phyloP scores from a whole-genome alignment of 2,329 filamentous ascomycete species.

The Pseudocercospora eumusae region DNA sequence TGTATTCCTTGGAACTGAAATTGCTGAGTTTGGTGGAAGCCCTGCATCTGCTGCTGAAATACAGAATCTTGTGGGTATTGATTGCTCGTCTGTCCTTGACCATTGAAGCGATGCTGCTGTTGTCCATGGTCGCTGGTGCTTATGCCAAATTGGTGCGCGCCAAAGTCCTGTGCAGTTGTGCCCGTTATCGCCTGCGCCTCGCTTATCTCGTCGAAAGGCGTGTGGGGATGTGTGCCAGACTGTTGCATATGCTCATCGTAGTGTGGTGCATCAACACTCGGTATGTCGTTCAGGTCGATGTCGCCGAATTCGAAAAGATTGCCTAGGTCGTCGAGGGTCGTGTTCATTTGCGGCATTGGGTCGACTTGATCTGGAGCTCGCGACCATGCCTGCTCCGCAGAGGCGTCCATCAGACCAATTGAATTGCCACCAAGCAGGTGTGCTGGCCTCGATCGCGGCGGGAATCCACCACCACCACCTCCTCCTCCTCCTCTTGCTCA shows the following conservation, averaged over 20 bases:
- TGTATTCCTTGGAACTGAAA: slow-evolving; percentile 46
- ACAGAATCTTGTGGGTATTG: slow-evolving; percentile 29
- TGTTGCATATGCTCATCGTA: slow-evolving; percentile 33
- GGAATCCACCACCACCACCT: background rate
- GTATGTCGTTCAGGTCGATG: slow-evolving; percentile 38
- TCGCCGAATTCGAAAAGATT: slow-evolving; percentile 47
- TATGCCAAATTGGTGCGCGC: slow-evolving; percentile 32
- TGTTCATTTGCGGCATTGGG: slow-evolving; percentile 43
- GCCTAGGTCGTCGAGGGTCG: slow-evolving; percentile 47
- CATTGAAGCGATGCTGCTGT: slow-evolving; percentile 22
- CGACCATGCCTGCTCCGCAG: slow-evolving; percentile 42
- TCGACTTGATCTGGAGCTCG: slow-evolving; percentile 44
- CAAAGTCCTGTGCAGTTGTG: slow-evolving; percentile 38
- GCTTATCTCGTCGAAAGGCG: slow-evolving; percentile 36
- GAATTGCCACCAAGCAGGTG: background rate
- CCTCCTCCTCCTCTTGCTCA: no score
- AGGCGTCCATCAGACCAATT: slow-evolving; percentile 31
- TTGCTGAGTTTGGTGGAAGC: slow-evolving; percentile 35
- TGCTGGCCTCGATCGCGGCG: background rate
- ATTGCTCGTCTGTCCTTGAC: slow-evolving; percentile 21
- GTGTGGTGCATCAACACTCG: slow-evolving; percentile 26
- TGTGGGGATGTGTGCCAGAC: slow-evolving; percentile 33
- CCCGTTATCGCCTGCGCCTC: slow-evolving; percentile 27
- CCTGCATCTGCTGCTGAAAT: slow-evolving; percentile 34
- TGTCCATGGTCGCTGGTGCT: slow-evolving; percentile 24